Conservation (phyloP, 2,329 filamentous ascomycete genomes). For the Emmonsiellopsis sp. region DNA sequence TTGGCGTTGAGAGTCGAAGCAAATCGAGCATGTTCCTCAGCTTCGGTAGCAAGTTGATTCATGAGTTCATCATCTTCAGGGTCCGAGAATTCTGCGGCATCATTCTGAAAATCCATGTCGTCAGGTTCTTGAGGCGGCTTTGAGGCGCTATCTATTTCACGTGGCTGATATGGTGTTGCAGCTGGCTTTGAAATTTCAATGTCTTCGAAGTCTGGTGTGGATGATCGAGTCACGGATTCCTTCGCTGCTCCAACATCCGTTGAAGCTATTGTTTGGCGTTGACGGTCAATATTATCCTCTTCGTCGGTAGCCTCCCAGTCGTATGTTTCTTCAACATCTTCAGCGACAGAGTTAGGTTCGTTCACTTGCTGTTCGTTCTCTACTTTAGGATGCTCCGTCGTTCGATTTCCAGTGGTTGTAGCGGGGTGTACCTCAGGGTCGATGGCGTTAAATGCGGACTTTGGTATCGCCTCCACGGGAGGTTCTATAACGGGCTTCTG, state of each 20-base stretch:
- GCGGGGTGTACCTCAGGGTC: not conserved
- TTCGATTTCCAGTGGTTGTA: not conserved
- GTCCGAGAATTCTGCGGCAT: constrained; percentile 57
- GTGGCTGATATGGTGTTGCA: not conserved
- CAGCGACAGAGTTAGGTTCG: not conserved
- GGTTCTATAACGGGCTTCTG: not conserved
- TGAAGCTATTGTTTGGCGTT: constrained; percentile 7
- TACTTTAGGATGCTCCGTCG: not conserved
- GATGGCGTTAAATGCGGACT: not conserved
- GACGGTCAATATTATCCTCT: constrained; percentile 13
- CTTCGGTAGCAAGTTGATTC: constrained; percentile 76
- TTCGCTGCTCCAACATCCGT: not conserved
- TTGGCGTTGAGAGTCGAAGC: constrained; percentile 77
- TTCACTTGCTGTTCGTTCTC: not conserved
- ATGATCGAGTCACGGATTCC: constrained; percentile 19
- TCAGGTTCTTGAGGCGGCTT: not conserved
- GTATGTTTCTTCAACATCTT: constrained; percentile 11
- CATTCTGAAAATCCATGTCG: not conserved
- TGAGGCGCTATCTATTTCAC: constrained; percentile 5
- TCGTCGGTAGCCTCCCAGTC: constrained; percentile 13
- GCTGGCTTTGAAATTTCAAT: constrained; percentile 25
- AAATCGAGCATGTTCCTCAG: constrained; percentile 88
- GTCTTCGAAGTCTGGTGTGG: constrained; percentile 44
- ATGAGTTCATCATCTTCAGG: constrained; percentile 88
- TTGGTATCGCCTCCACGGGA: no score